These are phyloP conservation scores for Echria macrotheca DNA, from an alignment of 495 filamentous ascomycete genomes.

Conservation along the genomic window DNA sequence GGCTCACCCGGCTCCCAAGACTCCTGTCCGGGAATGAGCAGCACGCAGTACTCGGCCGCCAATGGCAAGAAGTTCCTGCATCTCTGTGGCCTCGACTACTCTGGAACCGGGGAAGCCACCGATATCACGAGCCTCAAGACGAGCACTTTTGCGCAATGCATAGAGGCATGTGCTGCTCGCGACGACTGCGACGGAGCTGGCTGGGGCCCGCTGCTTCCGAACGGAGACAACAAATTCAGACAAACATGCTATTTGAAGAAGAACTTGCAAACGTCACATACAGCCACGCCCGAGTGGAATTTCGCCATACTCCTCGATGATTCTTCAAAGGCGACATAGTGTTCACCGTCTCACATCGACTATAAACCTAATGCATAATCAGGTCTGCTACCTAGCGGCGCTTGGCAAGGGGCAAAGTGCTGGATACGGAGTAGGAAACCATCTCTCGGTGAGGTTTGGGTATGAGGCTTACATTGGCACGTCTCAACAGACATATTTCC, in stretches of 20 bases:
- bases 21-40: slow-evolving; percentile 10
- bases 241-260: slow-evolving; percentile 22
- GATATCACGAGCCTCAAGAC: slow-evolving; percentile 12
- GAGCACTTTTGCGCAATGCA: slow-evolving; percentile 16
- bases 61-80: slow-evolving; percentile 16
- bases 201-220: slow-evolving; percentile 14
- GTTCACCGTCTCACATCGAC: too few species aligned
- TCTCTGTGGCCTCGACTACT: slow-evolving; percentile 21
- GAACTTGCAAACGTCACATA: slow-evolving; percentile 14
- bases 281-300: slow-evolving; percentile 11
- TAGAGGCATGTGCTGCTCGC: slow-evolving; percentile 12
- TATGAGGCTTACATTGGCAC: too few species aligned
- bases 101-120: slow-evolving; percentile 10
- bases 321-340: not conserved
- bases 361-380: too few species aligned
- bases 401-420: too few species aligned
- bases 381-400: too few species aligned
- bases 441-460: too few species aligned
- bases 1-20: not conserved
- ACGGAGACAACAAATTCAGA: not conserved
- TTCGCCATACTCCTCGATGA: slow-evolving; percentile 16
- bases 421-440: too few species aligned
- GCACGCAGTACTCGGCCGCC: slow-evolving; percentile 5
- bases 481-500: too few species aligned
- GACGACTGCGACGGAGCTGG: slow-evolving; percentile 17